Evolutionary conservation across 2,329 filamentous ascomycete species (phyloP).

Genomic region (Juglanconis juglandina): DNA sequence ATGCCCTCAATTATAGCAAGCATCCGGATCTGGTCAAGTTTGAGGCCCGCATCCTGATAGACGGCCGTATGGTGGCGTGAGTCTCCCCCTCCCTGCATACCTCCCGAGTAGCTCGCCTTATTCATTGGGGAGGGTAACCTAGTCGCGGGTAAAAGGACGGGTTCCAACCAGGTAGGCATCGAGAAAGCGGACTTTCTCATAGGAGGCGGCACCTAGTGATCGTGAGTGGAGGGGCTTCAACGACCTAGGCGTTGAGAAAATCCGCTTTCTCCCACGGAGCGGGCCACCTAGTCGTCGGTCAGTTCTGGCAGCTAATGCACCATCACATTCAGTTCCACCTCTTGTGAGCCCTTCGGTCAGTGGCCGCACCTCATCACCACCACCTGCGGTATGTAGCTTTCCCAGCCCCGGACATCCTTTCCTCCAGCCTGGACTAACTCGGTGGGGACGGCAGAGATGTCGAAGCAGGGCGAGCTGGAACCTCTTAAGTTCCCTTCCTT

Average conservation of each 20-base stretch:
- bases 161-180: too few relatives aligned
- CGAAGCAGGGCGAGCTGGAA: conserved; percentile 56
- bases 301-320: not conserved
- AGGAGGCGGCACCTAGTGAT: too few relatives aligned
- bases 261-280: too few relatives aligned
- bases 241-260: too few relatives aligned
- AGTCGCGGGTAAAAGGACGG: too few relatives aligned
- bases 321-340: conserved; percentile 45
- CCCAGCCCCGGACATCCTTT: conserved; percentile 2
- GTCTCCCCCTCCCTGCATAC: conserved; percentile 21
- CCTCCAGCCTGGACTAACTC: not conserved
- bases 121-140: too few relatives aligned
- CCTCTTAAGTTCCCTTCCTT: conserved; percentile 71
- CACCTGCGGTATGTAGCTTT: conserved; percentile 36
- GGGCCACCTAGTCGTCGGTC: not conserved
- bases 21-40: conserved; percentile 56
- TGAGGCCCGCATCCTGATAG: conserved; percentile 65
- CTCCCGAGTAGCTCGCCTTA: too few relatives aligned
- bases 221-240: too few relatives aligned
- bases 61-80: conserved; percentile 63
- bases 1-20: conserved; percentile 54
- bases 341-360: conserved; percentile 47
- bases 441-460: conserved; percentile 37
- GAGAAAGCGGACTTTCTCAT: too few relatives aligned
- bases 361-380: conserved; percentile 51